Conservation (phyloP, 176 grass and related monocot species). For the Carex cristatella region DNA sequence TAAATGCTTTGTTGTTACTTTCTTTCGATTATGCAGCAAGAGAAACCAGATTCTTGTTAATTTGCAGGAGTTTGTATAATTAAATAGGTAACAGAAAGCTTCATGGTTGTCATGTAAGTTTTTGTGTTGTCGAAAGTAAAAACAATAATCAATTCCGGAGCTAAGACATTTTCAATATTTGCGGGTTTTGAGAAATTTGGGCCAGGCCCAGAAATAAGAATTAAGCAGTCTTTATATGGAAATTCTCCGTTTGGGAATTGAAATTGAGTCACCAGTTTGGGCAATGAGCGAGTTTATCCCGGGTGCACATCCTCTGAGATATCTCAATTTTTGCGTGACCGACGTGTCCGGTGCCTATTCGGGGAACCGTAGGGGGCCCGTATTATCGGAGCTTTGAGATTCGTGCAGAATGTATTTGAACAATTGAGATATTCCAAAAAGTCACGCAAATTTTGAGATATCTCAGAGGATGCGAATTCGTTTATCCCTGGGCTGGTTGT, state of each 20-base stretch:
- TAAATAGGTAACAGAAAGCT: neutral
- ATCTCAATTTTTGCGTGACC: no score
- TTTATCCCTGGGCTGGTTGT: no score
- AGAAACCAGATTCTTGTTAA: neutral
- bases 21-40: neutral
- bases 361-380: no score
- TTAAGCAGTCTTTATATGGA: neutral
- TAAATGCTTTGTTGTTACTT: neutral
- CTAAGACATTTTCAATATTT: neutral
- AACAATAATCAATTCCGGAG: neutral
- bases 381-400: no score
- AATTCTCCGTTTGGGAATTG: neutral
- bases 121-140: neutral
- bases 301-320: no score
- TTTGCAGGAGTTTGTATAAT: constrained; percentile 1
- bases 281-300: neutral
- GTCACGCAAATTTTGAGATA: no score
- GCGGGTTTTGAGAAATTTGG: neutral
- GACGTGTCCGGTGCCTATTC: no score
- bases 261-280: neutral
- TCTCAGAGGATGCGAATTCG: no score
- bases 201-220: neutral
- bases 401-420: no score
- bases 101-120: neutral
- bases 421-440: no score